Evolutionary conservation across 306 rosid species (phyloP).

Genomic region (Alnus glutinosa): DNA sequence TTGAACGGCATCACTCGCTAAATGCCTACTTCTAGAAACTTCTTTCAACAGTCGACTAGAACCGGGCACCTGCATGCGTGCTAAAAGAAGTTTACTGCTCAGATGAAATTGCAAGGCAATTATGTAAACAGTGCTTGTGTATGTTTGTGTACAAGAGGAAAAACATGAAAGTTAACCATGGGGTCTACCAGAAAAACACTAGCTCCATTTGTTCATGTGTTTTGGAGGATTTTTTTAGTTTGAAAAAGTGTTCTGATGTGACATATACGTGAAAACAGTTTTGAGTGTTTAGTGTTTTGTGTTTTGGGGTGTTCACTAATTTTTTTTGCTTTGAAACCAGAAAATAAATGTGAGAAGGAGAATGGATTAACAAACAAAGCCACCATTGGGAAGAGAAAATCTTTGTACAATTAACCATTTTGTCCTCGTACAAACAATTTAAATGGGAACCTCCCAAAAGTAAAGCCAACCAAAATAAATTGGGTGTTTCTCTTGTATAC

Average conservation of each 20-base stretch:
- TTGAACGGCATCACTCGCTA: constrained; percentile 35
- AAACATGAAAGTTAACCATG: neutral
- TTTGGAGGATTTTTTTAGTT: no score
- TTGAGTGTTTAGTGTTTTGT: no score
- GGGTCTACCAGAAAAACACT: neutral
- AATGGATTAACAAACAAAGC: no score
- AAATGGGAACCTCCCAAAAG: neutral
- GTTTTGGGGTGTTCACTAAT: no score
- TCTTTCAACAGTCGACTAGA: constrained; percentile 45
- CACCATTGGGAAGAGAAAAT: no score
- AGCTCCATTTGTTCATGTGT: no score
- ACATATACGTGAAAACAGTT: no score
- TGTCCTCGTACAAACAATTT: neutral
- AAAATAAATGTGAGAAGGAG: no score
- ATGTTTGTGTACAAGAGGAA: neutral
- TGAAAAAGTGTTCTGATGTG: no score
- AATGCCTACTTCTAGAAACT: constrained; percentile 36
- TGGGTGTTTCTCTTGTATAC: no score
- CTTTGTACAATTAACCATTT: no score
- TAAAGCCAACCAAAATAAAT: neutral
- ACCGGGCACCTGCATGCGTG: constrained; percentile 54
- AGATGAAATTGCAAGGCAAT: constrained; percentile 32
- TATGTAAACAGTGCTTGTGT: constrained; percentile 8
- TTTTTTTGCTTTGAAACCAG: no score
- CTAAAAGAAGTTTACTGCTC: constrained; percentile 67